Percentiles rank a stretch among this genome's conserved stretches.
These are phyloP conservation scores for Termitomyces sp. DNA, from an alignment of 768 basidiomycete species.

Conservation along the genomic window DNA sequence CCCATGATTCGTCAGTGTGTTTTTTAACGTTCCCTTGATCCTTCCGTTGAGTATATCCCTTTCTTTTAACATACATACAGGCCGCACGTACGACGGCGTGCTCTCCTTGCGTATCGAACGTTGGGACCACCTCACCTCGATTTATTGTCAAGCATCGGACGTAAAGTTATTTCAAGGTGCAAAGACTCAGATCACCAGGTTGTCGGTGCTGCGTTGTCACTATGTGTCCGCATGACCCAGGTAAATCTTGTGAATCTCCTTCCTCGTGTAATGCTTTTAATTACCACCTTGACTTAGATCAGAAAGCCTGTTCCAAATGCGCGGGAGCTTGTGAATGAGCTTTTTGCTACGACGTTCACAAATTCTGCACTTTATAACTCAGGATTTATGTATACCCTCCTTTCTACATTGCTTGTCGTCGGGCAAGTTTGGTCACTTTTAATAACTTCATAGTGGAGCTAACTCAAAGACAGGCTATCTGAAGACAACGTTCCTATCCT, in stretches of 20 bases:
- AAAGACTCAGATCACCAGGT: conserved; percentile 43
- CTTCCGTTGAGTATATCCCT: conserved; percentile 7
- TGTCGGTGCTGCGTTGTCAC: conserved; percentile 40
- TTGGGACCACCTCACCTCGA: conserved; percentile 46
- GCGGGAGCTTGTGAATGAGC: conserved; percentile 6
- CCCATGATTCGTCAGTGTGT: conserved; percentile 73
- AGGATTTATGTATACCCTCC: conserved; percentile 17
- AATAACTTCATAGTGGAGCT: neutral
- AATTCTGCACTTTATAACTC: conserved; percentile 3
- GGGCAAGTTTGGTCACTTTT: conserved; percentile 24
- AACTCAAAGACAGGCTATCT: conserved; percentile 13
- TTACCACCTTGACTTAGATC: neutral
- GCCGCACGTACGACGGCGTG: conserved; percentile 54
- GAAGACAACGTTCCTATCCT: conserved; percentile 21
- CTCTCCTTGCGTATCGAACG: conserved; percentile 54
- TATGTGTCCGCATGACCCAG: conserved; percentile 23
- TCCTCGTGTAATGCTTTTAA: neutral
- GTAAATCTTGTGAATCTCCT: conserved; percentile 18
- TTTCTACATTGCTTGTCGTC: conserved; percentile 21
- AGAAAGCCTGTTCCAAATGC: neutral
- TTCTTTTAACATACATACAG: conserved; percentile 36
- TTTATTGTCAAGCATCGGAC: conserved; percentile 39
- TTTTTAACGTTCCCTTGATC: conserved; percentile 5
- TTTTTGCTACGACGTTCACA: conserved; percentile 4
- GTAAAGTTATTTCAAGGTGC: conserved; percentile 35